These are phyloP conservation scores for Lichtheimia hyalospora DNA, from an alignment of 371 early-diverging fungal species.

Conservation along the genomic window DNA sequence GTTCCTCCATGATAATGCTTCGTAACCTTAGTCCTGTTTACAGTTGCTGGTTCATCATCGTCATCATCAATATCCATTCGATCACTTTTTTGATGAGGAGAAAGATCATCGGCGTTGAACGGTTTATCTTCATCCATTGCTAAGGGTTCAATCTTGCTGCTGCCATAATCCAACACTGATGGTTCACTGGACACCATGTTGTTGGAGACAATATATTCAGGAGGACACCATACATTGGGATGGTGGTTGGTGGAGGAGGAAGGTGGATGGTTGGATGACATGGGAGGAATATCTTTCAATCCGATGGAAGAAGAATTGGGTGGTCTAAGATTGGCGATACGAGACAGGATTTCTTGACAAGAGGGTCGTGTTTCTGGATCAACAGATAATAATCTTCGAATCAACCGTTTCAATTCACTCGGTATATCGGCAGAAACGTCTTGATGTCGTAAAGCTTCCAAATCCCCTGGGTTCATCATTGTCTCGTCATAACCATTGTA, in stretches of 20 bases:
- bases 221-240: no score
- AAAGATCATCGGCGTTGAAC: not conserved
- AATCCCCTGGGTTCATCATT: conserved; percentile 1
- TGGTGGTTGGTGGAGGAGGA: no score
- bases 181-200: conserved; percentile 2
- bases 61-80: not conserved
- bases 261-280: no score
- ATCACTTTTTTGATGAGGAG: not conserved
- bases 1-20: not conserved
- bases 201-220: no score
- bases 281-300: no score
- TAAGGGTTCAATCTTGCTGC: conserved; percentile 5
- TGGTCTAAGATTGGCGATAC: conserved; percentile 21
- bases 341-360: conserved; percentile 57
- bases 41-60: no score
- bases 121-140: not conserved
- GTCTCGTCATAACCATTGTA: conserved; percentile 13
- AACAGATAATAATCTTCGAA: conserved; percentile 56
- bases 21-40: no score
- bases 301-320: not conserved
- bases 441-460: conserved; percentile 19
- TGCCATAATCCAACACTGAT: conserved; percentile 5
- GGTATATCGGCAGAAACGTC: conserved; percentile 45
- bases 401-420: conserved; percentile 56
- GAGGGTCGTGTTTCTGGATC: conserved; percentile 68